Conservation (phyloP, 371 early-diverging fungal species). For the Apophysomyces ossiformis region DNA sequence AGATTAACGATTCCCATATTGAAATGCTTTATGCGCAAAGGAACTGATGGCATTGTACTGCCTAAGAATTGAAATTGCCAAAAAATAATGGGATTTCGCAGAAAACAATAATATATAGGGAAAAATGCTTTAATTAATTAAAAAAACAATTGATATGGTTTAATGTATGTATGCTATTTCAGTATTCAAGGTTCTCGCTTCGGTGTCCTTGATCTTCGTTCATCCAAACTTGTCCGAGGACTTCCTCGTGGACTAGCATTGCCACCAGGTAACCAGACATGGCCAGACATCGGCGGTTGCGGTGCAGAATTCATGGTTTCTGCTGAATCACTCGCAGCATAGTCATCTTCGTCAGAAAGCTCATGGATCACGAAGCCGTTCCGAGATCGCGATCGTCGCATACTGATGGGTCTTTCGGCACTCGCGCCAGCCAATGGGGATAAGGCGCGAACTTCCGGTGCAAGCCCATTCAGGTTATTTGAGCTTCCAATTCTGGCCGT, state of each 20-base stretch:
- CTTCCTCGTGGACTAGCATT: slow-evolving; percentile 10
- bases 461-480: neutral
- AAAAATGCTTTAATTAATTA: neutral
- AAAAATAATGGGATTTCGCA: too few relatives aligned
- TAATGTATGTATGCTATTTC: neutral
- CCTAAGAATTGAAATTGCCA: too few relatives aligned
- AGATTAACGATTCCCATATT: too few relatives aligned
- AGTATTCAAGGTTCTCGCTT: slow-evolving; percentile 3
- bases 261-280: slow-evolving; percentile 1
- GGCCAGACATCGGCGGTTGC: neutral
- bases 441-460: neutral
- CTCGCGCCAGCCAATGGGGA: neutral
- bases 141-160: too few relatives aligned
- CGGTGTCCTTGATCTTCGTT: slow-evolving; percentile 9
- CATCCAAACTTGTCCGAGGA: slow-evolving; percentile 13
- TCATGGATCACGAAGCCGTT: slow-evolving; percentile 18
- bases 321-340: slow-evolving; percentile 1
- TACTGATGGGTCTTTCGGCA: neutral
- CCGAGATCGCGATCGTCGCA: slow-evolving; percentile 11
- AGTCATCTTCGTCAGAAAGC: slow-evolving; percentile 15
- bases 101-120: too few relatives aligned
- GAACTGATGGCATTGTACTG: too few relatives aligned
- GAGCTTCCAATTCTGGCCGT: slow-evolving; percentile 4
- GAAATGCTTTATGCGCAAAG: too few relatives aligned
- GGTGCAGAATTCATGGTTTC: neutral